Conservation (phyloP, 225 moss, liverwort and hornwort species). For the Asterella californica region DNA sequence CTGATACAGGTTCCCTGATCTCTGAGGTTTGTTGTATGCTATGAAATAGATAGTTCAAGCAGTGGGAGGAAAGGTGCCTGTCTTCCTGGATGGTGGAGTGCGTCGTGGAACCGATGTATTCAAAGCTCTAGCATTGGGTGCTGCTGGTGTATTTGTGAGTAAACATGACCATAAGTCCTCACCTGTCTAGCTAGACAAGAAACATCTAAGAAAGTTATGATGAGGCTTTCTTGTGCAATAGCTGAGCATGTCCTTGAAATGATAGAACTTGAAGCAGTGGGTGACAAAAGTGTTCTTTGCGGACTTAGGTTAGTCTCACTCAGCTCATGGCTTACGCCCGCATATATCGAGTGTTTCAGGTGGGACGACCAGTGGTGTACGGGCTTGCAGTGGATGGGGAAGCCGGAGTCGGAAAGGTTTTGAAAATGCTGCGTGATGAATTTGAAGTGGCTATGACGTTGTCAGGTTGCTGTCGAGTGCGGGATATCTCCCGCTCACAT, state of each 20-base stretch:
- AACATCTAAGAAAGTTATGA: not conserved
- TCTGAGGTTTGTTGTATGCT: not conserved
- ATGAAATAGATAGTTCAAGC: slow-evolving; percentile 59
- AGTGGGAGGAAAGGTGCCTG: slow-evolving; percentile 62
- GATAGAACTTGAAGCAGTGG: not conserved
- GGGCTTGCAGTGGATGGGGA: slow-evolving; percentile 78
- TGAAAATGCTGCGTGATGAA: slow-evolving; percentile 70
- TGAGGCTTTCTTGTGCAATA: not conserved
- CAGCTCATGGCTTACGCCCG: not conserved
- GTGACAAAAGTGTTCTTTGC: not conserved
- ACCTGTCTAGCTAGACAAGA: too few species aligned
- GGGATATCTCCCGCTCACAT: slow-evolving; percentile 40
- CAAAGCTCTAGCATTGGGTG: slow-evolving; percentile 80
- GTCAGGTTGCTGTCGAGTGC: slow-evolving; percentile 50
- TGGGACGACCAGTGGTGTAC: slow-evolving; percentile 71
- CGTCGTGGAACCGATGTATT: slow-evolving; percentile 86
- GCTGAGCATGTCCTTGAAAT: too few species aligned
- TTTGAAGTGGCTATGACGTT: slow-evolving; percentile 78
- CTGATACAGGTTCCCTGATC: not conserved
- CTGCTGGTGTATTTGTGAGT: slow-evolving; percentile 77
- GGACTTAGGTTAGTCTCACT: not conserved
- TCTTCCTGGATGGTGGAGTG: slow-evolving; percentile 81
- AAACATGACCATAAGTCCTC: not conserved
- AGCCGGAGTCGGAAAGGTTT: slow-evolving; percentile 59
- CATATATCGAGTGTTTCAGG: slow-evolving; percentile 31